phyloP scores from a whole-genome alignment of 148 eudicot genomes.

The Vaccinium vitisidaea region DNA sequence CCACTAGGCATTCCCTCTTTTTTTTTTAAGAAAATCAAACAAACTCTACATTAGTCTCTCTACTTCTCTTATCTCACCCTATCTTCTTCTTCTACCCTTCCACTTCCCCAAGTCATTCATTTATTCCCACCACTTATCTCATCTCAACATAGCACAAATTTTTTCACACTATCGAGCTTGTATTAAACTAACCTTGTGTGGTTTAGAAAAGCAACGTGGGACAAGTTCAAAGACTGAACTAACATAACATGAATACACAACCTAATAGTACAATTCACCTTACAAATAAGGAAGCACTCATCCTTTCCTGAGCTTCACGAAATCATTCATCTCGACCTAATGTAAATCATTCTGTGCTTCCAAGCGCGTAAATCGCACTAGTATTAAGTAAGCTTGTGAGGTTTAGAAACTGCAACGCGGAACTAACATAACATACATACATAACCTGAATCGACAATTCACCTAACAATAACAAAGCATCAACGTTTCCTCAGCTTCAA shows the following conservation, averaged over 20 bases:
- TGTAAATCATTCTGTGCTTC: neutral
- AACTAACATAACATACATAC: neutral
- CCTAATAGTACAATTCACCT: neutral
- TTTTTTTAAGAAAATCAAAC: neutral
- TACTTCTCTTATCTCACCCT: neutral
- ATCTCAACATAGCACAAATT: constrained; percentile 13
- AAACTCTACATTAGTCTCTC: neutral
- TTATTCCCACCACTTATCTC: neutral
- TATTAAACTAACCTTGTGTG: neutral
- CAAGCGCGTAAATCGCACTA: neutral
- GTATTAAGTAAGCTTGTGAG: neutral
- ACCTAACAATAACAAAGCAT: constrained; percentile 10
- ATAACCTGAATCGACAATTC: neutral
- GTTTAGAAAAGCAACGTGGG: neutral
- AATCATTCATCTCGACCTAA: constrained; percentile 41
- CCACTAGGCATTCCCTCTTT: neutral
- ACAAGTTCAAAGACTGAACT: neutral
- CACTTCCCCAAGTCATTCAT: neutral
- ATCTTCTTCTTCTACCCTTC: neutral
- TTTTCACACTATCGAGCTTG: neutral
- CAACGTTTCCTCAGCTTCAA: constrained; percentile 77
- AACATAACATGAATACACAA: neutral
- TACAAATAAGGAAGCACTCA: constrained; percentile 21
- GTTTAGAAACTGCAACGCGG: neutral
- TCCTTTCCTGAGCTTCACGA: constrained; percentile 75